A percentile compares a stretch with the other conserved stretches of the same genome.
Conservation (phyloP, 1,284 basidiomycete species). For the Sanghuangporus sanghuang region DNA sequence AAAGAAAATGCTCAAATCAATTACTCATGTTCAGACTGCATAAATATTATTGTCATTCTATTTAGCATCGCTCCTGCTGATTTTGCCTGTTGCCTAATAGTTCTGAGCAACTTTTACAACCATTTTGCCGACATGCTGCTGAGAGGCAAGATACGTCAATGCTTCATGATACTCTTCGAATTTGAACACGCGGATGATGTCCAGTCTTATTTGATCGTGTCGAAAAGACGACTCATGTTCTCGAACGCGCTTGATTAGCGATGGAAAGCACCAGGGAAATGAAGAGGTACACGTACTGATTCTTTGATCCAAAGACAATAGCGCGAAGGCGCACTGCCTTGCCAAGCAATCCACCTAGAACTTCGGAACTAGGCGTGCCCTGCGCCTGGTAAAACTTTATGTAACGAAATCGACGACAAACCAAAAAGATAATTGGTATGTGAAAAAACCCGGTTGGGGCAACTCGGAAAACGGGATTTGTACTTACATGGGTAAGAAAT, state of each 20-base stretch:
- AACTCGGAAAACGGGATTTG: not conserved
- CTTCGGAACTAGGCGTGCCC: constrained; percentile 3
- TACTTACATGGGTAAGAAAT: constrained; percentile 27
- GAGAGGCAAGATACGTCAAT: constrained; percentile 37
- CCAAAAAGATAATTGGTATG: not conserved
- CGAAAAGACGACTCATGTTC: constrained; percentile 41
- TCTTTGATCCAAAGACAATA: constrained; percentile 30
- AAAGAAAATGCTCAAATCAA: too few species aligned
- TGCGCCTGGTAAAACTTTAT: not conserved
- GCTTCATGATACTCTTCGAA: constrained; percentile 43
- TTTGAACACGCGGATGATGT: constrained; percentile 46
- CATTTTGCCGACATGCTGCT: constrained; percentile 43
- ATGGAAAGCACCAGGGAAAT: not conserved
- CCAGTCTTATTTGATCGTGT: constrained; percentile 35
- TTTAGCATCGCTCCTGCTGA: too few species aligned
- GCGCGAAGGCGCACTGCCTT: constrained; percentile 28
- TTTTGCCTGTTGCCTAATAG: too few species aligned
- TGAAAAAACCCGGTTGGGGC: not conserved
- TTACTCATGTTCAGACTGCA: too few species aligned
- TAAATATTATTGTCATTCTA: too few species aligned
- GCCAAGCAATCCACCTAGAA: constrained; percentile 14
- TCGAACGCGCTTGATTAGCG: constrained; percentile 26
- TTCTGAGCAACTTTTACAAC: constrained; percentile 35
- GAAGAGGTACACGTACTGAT: constrained; percentile 26
- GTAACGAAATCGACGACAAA: not conserved